Base-by-base conservation (phyloP, 176 grass and related monocot species). In the Metroxylon sagu region DNA sequence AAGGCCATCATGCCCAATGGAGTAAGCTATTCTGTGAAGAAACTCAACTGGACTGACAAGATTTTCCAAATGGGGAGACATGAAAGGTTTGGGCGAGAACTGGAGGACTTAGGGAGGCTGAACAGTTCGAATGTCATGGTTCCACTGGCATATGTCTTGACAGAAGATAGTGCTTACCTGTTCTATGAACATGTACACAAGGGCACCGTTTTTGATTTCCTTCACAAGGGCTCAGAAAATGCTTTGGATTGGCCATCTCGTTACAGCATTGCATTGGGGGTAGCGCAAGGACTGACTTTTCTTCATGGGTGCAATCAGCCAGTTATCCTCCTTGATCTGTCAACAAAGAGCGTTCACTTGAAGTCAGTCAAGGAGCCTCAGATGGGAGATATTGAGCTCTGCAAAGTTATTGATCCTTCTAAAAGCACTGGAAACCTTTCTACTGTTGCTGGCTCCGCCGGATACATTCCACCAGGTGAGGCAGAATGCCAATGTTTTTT, bases 321-420 rank as follows among this genome's bases (percentile, higher is more conserved):
- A 0, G 80, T 97, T 76, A 48, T 97, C 25, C 87, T 97, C 82
- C 81, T 97, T 62, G 92, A 97, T 80, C 59, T 97, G 50, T 90
- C 92, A 19, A 83, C 87, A n/a, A 82, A 61, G 69, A 87, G 74
- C 2, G 74, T 97, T 6, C 83, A 87, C 61, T 76, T 97, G 30
- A 97, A 91, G 43, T 83, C 87, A 16, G 19, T 25, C 1, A 82
- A 90, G 54, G 92, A 97, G 26, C 87, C 92, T 71, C 87, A 85
- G 62, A 90, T 97, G 62, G 92, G 78, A 52, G 92, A 97, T 77
- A 83, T 97, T 4, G 87, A 97, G 66, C 84, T 97, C 70, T 85
- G 67, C 77, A 90, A 72, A 57, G 69, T 83, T 69, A 80, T 97
- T 10, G 80, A 91, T 35, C 78, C 86, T 31, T 80, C 81, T 0